phyloP scores from a whole-genome alignment of 2,329 filamentous ascomycete genomes.

The Botryotinia convoluta region DNA sequence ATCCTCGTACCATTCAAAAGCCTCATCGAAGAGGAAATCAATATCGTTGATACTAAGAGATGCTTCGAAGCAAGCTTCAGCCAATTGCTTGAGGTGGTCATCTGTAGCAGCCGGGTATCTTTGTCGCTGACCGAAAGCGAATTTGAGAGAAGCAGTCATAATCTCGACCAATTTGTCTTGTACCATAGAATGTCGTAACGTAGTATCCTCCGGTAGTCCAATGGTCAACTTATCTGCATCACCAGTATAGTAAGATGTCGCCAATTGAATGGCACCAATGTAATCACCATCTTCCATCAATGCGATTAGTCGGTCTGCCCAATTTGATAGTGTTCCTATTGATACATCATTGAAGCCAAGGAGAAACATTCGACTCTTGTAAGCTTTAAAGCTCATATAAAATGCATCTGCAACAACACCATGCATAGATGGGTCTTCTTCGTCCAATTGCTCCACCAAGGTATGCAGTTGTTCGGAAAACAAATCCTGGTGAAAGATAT shows the following conservation, averaged over 20 bases:
- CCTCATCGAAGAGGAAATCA: constrained; percentile 86
- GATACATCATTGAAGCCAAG: constrained; percentile 92
- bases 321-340: constrained; percentile 90
- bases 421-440: constrained; percentile 85
- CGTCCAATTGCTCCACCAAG: constrained; percentile 84
- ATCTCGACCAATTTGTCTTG: constrained; percentile 88
- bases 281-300: constrained; percentile 98
- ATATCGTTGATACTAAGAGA: constrained; percentile 74
- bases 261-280: constrained; percentile 83
- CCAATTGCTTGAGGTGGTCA: constrained; percentile 69
- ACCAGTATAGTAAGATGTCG: constrained; percentile 88
- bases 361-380: constrained; percentile 90
- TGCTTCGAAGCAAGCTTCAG: constrained; percentile 78
- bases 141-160: constrained; percentile 86
- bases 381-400: constrained; percentile 94
- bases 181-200: constrained; percentile 74
- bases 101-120: constrained; percentile 43
- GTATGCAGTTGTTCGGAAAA: constrained; percentile 84
- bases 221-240: constrained; percentile 93
- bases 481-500: constrained; percentile 87
- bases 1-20: constrained; percentile 88
- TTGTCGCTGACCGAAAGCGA: constrained; percentile 71
- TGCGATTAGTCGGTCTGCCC: constrained; percentile 89
- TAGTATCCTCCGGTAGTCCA: constrained; percentile 81
- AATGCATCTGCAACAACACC: constrained; percentile 96